Evolutionary conservation across 208 protist species (phyloP).

Genomic region (Leishmania turanica): DNA sequence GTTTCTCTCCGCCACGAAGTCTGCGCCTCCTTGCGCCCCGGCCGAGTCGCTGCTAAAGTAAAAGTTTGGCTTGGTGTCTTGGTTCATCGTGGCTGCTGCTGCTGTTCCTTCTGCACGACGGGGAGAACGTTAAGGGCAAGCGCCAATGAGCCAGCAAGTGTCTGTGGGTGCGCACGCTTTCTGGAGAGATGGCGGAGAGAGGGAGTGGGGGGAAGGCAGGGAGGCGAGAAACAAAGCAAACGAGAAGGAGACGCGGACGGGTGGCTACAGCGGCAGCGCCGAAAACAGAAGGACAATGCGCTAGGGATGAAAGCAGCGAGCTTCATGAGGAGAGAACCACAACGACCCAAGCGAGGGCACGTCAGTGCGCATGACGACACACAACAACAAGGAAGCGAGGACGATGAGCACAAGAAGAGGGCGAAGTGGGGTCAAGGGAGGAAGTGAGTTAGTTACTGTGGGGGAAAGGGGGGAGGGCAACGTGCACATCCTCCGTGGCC

Average conservation of each 20-base stretch:
- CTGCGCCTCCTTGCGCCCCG: background rate
- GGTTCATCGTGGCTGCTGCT: constrained; percentile 8
- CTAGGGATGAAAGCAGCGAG: background rate
- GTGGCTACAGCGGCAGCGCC: background rate
- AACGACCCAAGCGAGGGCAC: background rate
- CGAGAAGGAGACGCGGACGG: background rate
- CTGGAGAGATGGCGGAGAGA: background rate
- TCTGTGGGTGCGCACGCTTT: background rate
- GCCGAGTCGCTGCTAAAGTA: constrained; percentile 21
- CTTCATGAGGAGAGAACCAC: background rate
- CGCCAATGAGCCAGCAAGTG: background rate
- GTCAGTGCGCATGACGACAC: background rate
- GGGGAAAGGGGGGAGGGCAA: background rate
- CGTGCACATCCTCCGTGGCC: background rate
- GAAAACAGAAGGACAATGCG: background rate
- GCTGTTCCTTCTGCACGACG: background rate
- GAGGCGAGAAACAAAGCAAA: background rate
- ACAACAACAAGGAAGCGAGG: background rate
- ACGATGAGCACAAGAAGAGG: background rate
- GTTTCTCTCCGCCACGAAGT: background rate
- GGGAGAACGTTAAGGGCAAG: background rate
- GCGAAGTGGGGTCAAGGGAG: background rate
- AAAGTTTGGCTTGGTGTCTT: constrained; percentile 3
- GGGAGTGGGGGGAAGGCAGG: background rate
- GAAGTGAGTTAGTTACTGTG: background rate